Percentiles rank a stretch among this genome's conserved stretches.
Evolutionary conservation across 208 protist species (phyloP).

Genomic region (Angomonas deanei): DNA sequence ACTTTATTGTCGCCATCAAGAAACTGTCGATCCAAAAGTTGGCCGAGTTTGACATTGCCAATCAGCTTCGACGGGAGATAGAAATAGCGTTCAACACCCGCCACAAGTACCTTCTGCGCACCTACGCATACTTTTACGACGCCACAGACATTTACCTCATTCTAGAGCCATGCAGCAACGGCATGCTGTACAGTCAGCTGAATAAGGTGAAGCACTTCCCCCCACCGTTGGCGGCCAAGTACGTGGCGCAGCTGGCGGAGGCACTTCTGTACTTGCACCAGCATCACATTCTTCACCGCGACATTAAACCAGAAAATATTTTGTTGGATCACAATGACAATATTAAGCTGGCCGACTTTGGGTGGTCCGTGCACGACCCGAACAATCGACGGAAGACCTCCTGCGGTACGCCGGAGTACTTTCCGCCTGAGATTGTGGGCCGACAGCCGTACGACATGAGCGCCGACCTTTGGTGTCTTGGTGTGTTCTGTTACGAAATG

Average conservation of each 20-base stretch:
- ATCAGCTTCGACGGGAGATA: conserved; percentile 97
- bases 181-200: conserved; percentile 98
- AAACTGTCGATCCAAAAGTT: conserved; percentile 94
- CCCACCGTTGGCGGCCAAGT: conserved; percentile 81
- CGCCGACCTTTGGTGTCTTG: conserved; percentile 96
- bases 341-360: conserved; percentile 99
- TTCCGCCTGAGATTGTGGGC: conserved; percentile 98
- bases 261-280: conserved; percentile 96
- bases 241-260: conserved; percentile 91
- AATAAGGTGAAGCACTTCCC: conserved; percentile 84
- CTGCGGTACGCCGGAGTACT: conserved; percentile 99
- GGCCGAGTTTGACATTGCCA: conserved; percentile 92
- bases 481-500: conserved; percentile 97
- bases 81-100: conserved; percentile 98
- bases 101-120: conserved; percentile 97
- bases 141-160: conserved; percentile 97
- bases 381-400: conserved; percentile 89
- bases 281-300: conserved; percentile 96
- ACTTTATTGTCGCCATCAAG: conserved; percentile 98
- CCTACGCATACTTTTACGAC: conserved; percentile 98
- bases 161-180: conserved; percentile 96
- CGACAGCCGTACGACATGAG: conserved; percentile 82
- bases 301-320: conserved; percentile 95
- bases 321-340: conserved; percentile 90
- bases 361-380: conserved; percentile 98